Evolutionary conservation across 495 filamentous ascomycete species (phyloP).

Genomic region (Podospora pseudopauciseta): DNA sequence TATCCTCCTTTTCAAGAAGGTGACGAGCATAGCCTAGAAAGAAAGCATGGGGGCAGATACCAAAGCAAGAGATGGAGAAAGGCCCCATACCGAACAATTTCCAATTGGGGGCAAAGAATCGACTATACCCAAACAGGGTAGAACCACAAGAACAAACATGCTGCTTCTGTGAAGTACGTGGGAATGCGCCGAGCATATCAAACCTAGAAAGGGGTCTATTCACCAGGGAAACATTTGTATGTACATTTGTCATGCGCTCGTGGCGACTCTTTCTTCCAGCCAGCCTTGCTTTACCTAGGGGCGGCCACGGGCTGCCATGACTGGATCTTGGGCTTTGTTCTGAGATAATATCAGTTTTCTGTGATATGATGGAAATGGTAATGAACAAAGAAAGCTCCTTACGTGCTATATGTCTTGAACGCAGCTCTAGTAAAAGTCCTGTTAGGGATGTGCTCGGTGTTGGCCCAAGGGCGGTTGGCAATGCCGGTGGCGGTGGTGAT

Average conservation of each 20-base stretch:
- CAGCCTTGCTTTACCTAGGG: conserved; percentile 17
- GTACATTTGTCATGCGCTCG: background rate
- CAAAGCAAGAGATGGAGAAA: too few species aligned
- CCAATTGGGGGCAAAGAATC: too few species aligned
- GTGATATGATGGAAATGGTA: background rate
- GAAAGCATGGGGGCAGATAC: too few species aligned
- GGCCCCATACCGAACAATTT: too few species aligned
- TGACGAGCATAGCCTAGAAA: too few species aligned
- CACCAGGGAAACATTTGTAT: background rate
- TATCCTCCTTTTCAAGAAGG: too few species aligned
- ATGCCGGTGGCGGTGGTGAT: conserved; percentile 50
- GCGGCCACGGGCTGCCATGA: conserved; percentile 39
- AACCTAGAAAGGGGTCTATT: background rate
- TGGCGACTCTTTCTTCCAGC: background rate
- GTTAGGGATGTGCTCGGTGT: conserved; percentile 65
- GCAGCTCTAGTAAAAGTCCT: conserved; percentile 69
- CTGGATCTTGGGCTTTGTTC: conserved; percentile 40
- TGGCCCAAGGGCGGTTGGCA: conserved; percentile 66
- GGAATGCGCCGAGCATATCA: background rate
- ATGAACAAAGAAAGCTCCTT: conserved; percentile 26
- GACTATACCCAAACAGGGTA: too few species aligned
- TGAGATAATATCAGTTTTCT: conserved; percentile 13
- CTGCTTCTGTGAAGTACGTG: too few species aligned
- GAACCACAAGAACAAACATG: too few species aligned
- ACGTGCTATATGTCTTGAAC: conserved; percentile 94